Evolutionary conservation across 345 rosid species (phyloP).

Genomic region (Camelina hispida): DNA sequence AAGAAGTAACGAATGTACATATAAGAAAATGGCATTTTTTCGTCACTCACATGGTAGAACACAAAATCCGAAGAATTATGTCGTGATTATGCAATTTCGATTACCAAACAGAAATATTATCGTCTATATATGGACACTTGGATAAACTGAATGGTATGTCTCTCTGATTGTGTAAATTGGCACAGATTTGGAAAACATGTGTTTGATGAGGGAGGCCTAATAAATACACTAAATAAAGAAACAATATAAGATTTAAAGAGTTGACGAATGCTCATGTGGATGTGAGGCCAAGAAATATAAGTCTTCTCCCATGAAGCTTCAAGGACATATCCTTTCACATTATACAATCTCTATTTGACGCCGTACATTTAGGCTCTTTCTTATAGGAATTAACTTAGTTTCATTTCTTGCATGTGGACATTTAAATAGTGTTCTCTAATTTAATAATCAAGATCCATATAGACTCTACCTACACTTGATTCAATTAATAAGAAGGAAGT

Average conservation of each 20-base stretch:
- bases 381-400: neutral
- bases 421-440: constrained; percentile 23
- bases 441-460: constrained; percentile 24
- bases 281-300: constrained; percentile 32
- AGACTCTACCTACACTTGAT: constrained; percentile 16
- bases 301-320: constrained; percentile 61
- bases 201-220: constrained; percentile 17
- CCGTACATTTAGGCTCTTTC: constrained; percentile 55
- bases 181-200: constrained; percentile 6
- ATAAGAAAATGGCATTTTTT: neutral
- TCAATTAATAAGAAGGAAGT: constrained; percentile 4
- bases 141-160: neutral
- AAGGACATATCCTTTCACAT: constrained; percentile 44
- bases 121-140: neutral
- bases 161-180: too few relatives aligned
- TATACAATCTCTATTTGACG: constrained; percentile 41
- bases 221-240: constrained; percentile 15
- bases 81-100: neutral
- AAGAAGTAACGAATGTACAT: neutral
- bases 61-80: neutral
- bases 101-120: neutral
- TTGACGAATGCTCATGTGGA: constrained; percentile 50
- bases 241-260: constrained; percentile 34
- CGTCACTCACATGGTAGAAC: constrained; percentile 1
- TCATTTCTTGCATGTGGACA: constrained; percentile 37